Percentiles rank a stretch among this genome's conserved stretches.
These are phyloP conservation scores for Clavispora carvajalis DNA, from an alignment of 805 yeast genomes.

Conservation along the genomic window DNA sequence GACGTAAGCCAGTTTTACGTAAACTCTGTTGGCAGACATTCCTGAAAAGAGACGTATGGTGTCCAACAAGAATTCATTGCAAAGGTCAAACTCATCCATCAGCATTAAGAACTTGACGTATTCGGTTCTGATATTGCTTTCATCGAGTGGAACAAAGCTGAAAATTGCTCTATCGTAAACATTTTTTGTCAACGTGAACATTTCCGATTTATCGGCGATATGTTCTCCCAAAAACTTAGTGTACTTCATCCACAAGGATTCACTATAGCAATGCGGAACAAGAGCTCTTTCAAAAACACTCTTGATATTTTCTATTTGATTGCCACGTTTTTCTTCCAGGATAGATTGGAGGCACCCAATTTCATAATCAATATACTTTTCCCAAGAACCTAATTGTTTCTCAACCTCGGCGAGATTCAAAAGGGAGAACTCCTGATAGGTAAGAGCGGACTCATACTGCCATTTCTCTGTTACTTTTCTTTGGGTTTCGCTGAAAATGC, in stretches of 20 bases:
- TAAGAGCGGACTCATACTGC: slow-evolving; percentile 64
- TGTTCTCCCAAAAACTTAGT: slow-evolving; percentile 42
- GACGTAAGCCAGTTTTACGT: slow-evolving; percentile 17
- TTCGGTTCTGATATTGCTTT: slow-evolving; percentile 19
- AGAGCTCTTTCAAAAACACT: slow-evolving; percentile 69
- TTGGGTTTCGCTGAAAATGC: slow-evolving; percentile 44
- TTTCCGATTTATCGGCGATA: slow-evolving; percentile 21
- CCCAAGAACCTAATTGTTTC: slow-evolving; percentile 52
- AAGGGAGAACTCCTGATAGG: slow-evolving; percentile 54
- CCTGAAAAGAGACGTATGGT: slow-evolving; percentile 23
- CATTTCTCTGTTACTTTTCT: slow-evolving; percentile 54
- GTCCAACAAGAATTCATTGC: slow-evolving; percentile 25
- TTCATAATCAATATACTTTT: slow-evolving; percentile 54
- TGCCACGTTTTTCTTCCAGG: neutral
- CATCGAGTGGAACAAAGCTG: slow-evolving; percentile 30
- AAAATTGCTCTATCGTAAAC: slow-evolving; percentile 50
- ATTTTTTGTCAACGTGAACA: neutral
- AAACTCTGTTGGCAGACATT: slow-evolving; percentile 3
- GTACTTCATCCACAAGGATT: slow-evolving; percentile 67
- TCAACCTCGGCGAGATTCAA: slow-evolving; percentile 27
- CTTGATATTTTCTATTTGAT: slow-evolving; percentile 25
- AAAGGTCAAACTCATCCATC: slow-evolving; percentile 14
- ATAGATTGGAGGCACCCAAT: slow-evolving; percentile 16
- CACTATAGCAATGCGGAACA: slow-evolving; percentile 57
- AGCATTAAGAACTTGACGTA: slow-evolving; percentile 22